Percentiles rank a stretch among this genome's conserved stretches.
These are phyloP conservation scores for Amanita molliuscula DNA, from an alignment of 768 basidiomycete species.

Conservation along the genomic window DNA sequence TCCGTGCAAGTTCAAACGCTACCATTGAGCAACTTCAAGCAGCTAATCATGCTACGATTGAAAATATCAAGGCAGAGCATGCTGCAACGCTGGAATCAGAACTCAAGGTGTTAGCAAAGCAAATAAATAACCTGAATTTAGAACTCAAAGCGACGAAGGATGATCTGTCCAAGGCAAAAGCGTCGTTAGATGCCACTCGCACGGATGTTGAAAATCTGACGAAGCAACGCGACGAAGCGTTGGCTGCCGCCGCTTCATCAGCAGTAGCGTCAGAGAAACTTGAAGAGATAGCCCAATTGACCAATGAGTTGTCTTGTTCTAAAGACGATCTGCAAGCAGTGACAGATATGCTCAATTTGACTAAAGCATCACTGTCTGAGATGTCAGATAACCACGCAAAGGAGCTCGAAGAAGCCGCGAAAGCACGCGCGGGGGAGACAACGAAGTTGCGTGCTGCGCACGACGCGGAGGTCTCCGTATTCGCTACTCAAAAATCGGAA, in stretches of 20 bases:
- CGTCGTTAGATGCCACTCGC: conserved; percentile 38
- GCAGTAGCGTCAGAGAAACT: conserved; percentile 35
- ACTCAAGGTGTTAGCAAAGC: conserved; percentile 48
- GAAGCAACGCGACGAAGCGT: conserved; percentile 56
- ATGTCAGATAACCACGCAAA: conserved; percentile 58
- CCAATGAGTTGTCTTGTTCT: conserved; percentile 45
- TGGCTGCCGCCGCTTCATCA: conserved; percentile 31
- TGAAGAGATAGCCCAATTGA: conserved; percentile 44
- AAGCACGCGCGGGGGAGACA: conserved; percentile 59
- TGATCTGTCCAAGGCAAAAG: conserved; percentile 70
- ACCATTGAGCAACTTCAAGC: conserved; percentile 61
- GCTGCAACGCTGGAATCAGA: conserved; percentile 47
- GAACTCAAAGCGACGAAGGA: conserved; percentile 82
- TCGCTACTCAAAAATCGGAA: conserved; percentile 54
- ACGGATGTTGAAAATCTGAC: conserved; percentile 47
- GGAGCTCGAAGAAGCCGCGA: conserved; percentile 71
- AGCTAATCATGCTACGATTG: conserved; percentile 50
- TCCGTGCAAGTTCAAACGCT: conserved; percentile 55
- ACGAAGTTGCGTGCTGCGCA: conserved; percentile 49
- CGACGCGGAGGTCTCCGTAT: conserved; percentile 45
- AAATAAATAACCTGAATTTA: conserved; percentile 46
- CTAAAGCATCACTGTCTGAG: conserved; percentile 60
- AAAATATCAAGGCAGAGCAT: conserved; percentile 57
- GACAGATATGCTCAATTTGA: conserved; percentile 56
- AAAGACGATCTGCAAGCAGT: conserved; percentile 62